These are phyloP conservation scores for Lanzia echinophila DNA, from an alignment of 2,329 filamentous ascomycete species.

Conservation along the genomic window DNA sequence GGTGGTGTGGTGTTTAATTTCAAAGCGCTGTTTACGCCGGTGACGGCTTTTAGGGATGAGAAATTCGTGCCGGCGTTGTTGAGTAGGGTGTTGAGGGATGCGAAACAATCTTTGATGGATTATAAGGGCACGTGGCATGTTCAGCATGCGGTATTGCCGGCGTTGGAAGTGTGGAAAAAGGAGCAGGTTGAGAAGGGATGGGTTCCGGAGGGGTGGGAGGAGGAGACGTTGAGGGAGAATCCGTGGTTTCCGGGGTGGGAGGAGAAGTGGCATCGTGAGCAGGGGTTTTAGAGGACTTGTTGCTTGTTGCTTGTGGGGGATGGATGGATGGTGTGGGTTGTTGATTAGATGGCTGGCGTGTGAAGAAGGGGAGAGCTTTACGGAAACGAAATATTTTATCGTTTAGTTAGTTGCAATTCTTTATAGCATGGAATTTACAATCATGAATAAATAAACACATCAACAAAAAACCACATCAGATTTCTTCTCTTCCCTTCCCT, in stretches of 20 bases:
- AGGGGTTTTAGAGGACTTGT: conserved; percentile 43
- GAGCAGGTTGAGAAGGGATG: conserved; percentile 61
- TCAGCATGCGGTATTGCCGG: conserved; percentile 63
- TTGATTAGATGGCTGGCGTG: background rate
- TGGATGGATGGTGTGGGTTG: background rate
- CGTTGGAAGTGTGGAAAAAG: conserved; percentile 53
- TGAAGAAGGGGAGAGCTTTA: too few relatives aligned
- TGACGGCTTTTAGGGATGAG: conserved; percentile 64
- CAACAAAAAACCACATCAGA: too few relatives aligned
- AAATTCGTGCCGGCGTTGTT: conserved; percentile 64
- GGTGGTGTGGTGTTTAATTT: conserved; percentile 79
- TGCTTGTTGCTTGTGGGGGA: background rate
- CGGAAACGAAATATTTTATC: too few relatives aligned
- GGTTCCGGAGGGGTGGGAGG: conserved; percentile 42
- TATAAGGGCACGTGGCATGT: conserved; percentile 82
- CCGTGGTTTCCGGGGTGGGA: conserved; percentile 75
- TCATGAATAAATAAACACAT: too few relatives aligned
- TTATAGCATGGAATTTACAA: too few relatives aligned
- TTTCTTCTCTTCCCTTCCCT: too few relatives aligned
- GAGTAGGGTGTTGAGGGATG: conserved; percentile 61
- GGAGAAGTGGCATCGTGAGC: conserved; percentile 61
- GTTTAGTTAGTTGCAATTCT: too few relatives aligned
- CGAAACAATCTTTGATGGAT: conserved; percentile 63
- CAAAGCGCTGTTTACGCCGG: conserved; percentile 75
- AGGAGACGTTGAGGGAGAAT: conserved; percentile 63